These are phyloP conservation scores for Macrocybe sp. DNA, from an alignment of 1,284 basidiomycete species.

Conservation along the genomic window DNA sequence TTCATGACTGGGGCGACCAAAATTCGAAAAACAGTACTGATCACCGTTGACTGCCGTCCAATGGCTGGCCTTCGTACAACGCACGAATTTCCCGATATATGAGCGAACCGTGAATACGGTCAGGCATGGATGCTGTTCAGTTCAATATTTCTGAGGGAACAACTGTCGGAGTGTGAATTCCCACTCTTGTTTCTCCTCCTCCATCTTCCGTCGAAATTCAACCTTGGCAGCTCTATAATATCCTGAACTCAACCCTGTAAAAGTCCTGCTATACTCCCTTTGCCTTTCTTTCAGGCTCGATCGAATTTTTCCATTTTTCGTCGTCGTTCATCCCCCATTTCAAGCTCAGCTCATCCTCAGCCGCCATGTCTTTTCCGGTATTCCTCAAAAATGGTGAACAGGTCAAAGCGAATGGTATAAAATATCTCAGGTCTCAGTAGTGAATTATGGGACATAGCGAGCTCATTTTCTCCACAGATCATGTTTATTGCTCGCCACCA, in stretches of 20 bases:
- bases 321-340: slow-evolving; percentile 20
- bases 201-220: slow-evolving; percentile 25
- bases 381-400: slow-evolving; percentile 74
- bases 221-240: slow-evolving; percentile 8
- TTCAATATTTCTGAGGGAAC: neutral
- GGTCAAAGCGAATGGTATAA: slow-evolving; percentile 78
- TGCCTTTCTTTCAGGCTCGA: slow-evolving; percentile 11
- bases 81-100: too few species aligned
- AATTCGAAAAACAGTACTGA: too few species aligned
- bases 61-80: too few species aligned
- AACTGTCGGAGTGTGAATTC: slow-evolving; percentile 36
- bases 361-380: slow-evolving; percentile 37
- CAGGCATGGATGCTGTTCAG: too few species aligned
- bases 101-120: too few species aligned
- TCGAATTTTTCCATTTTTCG: slow-evolving; percentile 24
- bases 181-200: slow-evolving; percentile 33
- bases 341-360: slow-evolving; percentile 22
- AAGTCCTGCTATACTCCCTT: neutral
- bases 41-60: too few species aligned
- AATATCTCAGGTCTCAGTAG: slow-evolving; percentile 17
- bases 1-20: too few species aligned
- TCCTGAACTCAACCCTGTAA: slow-evolving; percentile 7
- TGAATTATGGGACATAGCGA: slow-evolving; percentile 8
- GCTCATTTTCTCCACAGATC: slow-evolving; percentile 49
- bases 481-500: slow-evolving; percentile 91